These are phyloP conservation scores for Arthrinium puccinioides DNA, from an alignment of 2,329 filamentous ascomycete species.

Conservation along the genomic window DNA sequence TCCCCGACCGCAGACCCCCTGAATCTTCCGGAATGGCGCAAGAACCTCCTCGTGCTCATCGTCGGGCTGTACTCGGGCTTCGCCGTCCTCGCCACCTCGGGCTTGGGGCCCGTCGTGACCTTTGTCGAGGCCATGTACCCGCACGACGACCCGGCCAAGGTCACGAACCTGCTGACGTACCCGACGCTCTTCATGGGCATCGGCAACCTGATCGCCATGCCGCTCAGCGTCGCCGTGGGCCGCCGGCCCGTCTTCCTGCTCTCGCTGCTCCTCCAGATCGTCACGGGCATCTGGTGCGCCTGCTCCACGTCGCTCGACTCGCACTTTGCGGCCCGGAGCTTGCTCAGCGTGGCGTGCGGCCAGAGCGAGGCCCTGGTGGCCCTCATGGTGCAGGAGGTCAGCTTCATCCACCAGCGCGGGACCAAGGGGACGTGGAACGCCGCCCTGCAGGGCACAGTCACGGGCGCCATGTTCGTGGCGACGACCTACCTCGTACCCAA, in stretches of 20 bases:
- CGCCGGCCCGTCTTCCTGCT: constrained; percentile 22
- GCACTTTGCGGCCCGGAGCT: constrained; percentile 19
- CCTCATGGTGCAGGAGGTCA: constrained; percentile 15
- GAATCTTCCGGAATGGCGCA: constrained; percentile 18
- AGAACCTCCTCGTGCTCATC: constrained; percentile 13
- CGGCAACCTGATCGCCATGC: constrained; percentile 25
- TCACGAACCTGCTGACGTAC: constrained; percentile 23
- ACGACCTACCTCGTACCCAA: constrained; percentile 12
- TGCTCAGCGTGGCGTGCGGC: constrained; percentile 23
- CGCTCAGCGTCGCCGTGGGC: constrained; percentile 23
- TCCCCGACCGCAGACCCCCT: constrained; percentile 13
- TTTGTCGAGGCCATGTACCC: constrained; percentile 12
- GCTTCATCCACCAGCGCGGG: constrained; percentile 14
- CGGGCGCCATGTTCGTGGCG: constrained; percentile 10
- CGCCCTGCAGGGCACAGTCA: constrained; percentile 9
- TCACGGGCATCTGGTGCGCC: constrained; percentile 16
- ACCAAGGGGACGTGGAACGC: constrained; percentile 11
- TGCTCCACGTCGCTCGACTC: constrained; percentile 11
- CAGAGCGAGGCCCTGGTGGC: constrained; percentile 21
- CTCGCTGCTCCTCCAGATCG: constrained; percentile 19
- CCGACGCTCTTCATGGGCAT: constrained; percentile 19
- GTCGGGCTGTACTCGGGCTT: constrained; percentile 12
- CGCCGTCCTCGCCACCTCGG: constrained; percentile 10
- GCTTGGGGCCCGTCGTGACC: constrained; percentile 6
- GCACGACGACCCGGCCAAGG: constrained; percentile 8